Conservation (phyloP, 2,329 filamentous ascomycete species). For the Calonectria hawksworthii region DNA sequence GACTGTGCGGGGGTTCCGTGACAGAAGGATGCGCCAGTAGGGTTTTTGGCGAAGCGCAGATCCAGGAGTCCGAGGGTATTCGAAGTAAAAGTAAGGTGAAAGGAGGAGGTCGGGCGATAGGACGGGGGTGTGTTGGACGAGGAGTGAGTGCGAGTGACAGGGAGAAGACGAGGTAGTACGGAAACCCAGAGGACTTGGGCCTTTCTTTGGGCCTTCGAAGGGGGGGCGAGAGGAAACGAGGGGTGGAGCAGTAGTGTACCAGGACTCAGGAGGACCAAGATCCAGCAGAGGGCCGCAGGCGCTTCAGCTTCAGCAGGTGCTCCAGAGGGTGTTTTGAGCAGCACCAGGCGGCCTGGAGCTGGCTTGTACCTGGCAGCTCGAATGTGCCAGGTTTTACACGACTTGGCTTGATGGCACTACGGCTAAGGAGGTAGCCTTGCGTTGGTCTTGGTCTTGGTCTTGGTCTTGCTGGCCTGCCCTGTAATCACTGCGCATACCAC, state of each 20-base stretch:
- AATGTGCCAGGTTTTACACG: not conserved
- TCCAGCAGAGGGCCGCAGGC: slow-evolving; percentile 14
- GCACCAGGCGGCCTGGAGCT: not conserved
- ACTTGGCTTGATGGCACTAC: not conserved
- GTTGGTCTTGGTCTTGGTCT: not conserved
- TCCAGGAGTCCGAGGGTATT: slow-evolving; percentile 32
- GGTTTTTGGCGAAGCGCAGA: slow-evolving; percentile 27
- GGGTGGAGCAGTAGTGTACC: slow-evolving; percentile 44
- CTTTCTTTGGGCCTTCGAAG: not conserved
- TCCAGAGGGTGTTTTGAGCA: not conserved
- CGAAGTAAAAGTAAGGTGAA: slow-evolving; percentile 31
- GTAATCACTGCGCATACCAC: slow-evolving; percentile 13
- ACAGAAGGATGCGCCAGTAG: slow-evolving; percentile 25
- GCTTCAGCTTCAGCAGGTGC: slow-evolving; percentile 24
- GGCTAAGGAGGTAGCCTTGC: not conserved
- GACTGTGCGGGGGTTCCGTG: slow-evolving; percentile 34
- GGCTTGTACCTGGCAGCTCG: not conserved
- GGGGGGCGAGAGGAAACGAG: slow-evolving; percentile 31
- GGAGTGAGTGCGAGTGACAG: slow-evolving; percentile 34
- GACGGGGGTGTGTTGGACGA: slow-evolving; percentile 28
- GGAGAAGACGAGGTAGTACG: slow-evolving; percentile 38
- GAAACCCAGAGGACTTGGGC: slow-evolving; percentile 31
- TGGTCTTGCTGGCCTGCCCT: not conserved
- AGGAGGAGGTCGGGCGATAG: slow-evolving; percentile 38
- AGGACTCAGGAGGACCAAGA: slow-evolving; percentile 10